Evolutionary conservation across 73 alveolate genomes (phyloP), one percentile per base, ranked within the genome.

Genomic region (Breviolum minutum): DNA sequence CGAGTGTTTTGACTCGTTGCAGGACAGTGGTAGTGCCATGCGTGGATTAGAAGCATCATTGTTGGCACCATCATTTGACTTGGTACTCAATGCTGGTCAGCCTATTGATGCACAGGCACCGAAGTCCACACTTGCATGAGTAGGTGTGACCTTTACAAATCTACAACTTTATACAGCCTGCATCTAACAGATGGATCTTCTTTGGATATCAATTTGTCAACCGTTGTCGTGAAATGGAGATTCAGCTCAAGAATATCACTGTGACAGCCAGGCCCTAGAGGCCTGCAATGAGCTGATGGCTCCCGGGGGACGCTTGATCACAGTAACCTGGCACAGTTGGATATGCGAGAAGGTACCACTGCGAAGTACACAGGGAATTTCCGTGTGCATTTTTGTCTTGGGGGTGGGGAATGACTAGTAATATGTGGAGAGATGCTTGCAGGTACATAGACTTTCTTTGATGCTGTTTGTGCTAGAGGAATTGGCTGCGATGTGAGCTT

Each of bases 21-120:
- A 90, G 97, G 98, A 92, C 81, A 92, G 98, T 40, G 98, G 98
- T 66, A 92, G 90, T 17, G 98, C 98, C 30, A 92, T 92, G 98
- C 98, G 98, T 17, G 87, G 68, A 17, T 26, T 92, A 68, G 29
- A 63, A 68, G 81, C 98, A 4, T 48, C 98, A 17, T n/a, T 92
- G 66, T 54, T 74, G 70, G 89, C 98, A 62, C 98, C 98, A 6
- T 32, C 62, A 6, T 92, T 92, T 14, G 90, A 92, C 27, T 19
- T 86, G 30, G 63, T 63, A 16, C 94, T 86, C 24, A n/a, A 83
- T 61, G 92, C 92, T 26, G 92, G 92, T 22, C 70, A 80, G 69
- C 92, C 76, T 13, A 61, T 83, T 0, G 92, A 83, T 83, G 64
- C 73, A 10, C 90, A 81, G 90, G 90, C 87, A 2, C 14, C 7